Base-by-base conservation (phyloP, 2,329 filamentous ascomycete genomes). In the Stemphylium beticola region DNA sequence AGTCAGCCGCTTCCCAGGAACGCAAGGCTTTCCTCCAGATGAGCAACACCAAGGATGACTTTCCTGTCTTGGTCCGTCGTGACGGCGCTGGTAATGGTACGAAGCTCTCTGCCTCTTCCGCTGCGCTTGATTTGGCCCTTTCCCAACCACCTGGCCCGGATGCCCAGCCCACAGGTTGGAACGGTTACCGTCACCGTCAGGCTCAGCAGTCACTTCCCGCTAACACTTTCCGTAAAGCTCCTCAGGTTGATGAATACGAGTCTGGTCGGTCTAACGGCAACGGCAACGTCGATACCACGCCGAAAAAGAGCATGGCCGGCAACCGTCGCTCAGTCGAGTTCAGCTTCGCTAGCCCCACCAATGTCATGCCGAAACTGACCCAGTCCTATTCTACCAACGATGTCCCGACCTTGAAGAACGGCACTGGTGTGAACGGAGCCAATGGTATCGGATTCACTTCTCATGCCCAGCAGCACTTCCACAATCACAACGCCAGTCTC, bases 381-480 rank as follows among this genome's bases (percentile, higher is more conserved):
- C 88, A 90, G 39, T 97, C 93, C 0, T 97, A 91, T 78, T 97
- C 95, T 9, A 87, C 91, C 49, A 95, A 90, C 74, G 93, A 98
- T 69, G 83, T 97, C 17, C 90, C 92, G 4, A 96, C 92, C 7
- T 81, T 92, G 69, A 96, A 95, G 83, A 88, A 82, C 62, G 81
- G 84, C 49, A 83, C 84, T 49, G 81, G 78, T 42, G 75, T 81
- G 44, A 78, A 82, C 42, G 65, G 70, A 32, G 46, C 58, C 32
- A 71, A 70, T 46, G 60, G 66, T 26, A 46, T 53, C 5, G 61
- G 68, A 20, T 71, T 74, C 57, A 74, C 71, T 47, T 90, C 80
- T 4, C 82, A 86, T 58, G 80, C 82, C 46, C 83, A 87, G 67
- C 81, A 84, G 60, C 80, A 82, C 64, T 78, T 84, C 44, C 84